Base-by-base conservation (phyloP, 2,329 filamentous ascomycete species). In the Penicillium sp. region DNA sequence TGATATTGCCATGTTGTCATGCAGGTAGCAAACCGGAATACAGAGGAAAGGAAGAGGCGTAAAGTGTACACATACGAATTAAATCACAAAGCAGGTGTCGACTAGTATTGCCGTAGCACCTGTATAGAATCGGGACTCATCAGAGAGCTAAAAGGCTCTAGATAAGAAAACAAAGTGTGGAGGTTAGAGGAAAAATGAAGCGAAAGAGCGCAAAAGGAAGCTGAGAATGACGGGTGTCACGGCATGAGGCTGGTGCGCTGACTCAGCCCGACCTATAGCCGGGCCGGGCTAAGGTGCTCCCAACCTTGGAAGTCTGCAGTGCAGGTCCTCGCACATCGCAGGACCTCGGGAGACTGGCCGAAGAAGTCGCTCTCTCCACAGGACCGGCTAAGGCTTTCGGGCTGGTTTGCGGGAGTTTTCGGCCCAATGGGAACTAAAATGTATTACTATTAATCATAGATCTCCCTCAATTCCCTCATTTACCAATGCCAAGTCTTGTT, bases 101-200 rank as follows among this genome's bases (percentile, higher is more conserved):
- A 74, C 71, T 72, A 72, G 56, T 61, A 66, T 67, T 73, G 71
- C 71, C 71, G 71, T 72, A 72, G 64, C 71, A 74, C 71, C 71
- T 74, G 71, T 64, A 63, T 63, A 62, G 51, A 69, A 65, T 65
- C 67, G 62, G 66, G 63, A 73, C 68, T 72, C 72, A 74, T 74
- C 69, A 74, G 71, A 74, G 69, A 73, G 72, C 68, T 62, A 53
- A 67, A 66, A 61, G 65, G 66, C 69, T 70, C 69, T 70, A 61
- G 58, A 66, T 53, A 39, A 53, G 40, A 58, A 51, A 57, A 24
- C 44, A 50, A 58, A 53, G 49, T 55, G 38, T 50, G 56, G 58
- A 47, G 53, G 55, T 56, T 56, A 57, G 51, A 57, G 39, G 45
- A 43, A 56, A 58, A 53, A 63, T 56, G 63, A 51, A 51, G 39